phyloP scores from a whole-genome alignment of 208 protist genomes.

The Leishmania arabica region DNA sequence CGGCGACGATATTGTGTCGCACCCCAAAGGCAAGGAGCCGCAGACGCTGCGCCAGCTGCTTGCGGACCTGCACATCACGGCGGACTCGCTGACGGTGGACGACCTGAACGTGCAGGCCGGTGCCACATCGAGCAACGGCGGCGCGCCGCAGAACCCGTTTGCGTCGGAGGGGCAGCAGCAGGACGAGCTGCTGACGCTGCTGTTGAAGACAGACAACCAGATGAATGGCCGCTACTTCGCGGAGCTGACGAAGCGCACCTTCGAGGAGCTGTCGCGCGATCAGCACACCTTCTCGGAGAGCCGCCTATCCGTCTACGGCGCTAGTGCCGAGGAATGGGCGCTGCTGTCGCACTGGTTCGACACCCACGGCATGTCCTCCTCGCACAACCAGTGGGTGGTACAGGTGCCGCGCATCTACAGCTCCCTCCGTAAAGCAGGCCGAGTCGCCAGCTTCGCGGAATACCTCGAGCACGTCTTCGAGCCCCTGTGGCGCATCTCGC shows the following conservation, averaged over 20 bases:
- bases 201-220: slow-evolving; percentile 99
- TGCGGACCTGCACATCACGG: slow-evolving; percentile 68
- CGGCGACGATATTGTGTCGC: slow-evolving; percentile 94
- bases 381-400: slow-evolving; percentile 98
- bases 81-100: slow-evolving; percentile 94
- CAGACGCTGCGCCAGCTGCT: slow-evolving; percentile 87
- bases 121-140: slow-evolving; percentile 51
- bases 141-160: slow-evolving; percentile 90
- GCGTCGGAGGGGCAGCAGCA: slow-evolving; percentile 60
- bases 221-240: slow-evolving; percentile 98
- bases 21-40: slow-evolving; percentile 73
- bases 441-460: slow-evolving; percentile 93
- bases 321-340: slow-evolving; percentile 93
- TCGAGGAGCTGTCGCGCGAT: slow-evolving; percentile 94
- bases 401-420: slow-evolving; percentile 97
- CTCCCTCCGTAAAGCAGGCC: slow-evolving; percentile 77
- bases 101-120: slow-evolving; percentile 95
- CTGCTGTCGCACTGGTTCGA: slow-evolving; percentile 96
- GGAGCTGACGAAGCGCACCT: slow-evolving; percentile 96
- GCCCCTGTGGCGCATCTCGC: slow-evolving; percentile 97
- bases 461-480: slow-evolving; percentile 98
- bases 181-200: slow-evolving; percentile 94
- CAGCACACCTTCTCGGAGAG: slow-evolving; percentile 96
- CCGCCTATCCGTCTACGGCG: slow-evolving; percentile 91
- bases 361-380: slow-evolving; percentile 94